These are phyloP conservation scores for Exophiala aquamarina DNA, from an alignment of 2,329 filamentous ascomycete genomes.

Conservation along the genomic window DNA sequence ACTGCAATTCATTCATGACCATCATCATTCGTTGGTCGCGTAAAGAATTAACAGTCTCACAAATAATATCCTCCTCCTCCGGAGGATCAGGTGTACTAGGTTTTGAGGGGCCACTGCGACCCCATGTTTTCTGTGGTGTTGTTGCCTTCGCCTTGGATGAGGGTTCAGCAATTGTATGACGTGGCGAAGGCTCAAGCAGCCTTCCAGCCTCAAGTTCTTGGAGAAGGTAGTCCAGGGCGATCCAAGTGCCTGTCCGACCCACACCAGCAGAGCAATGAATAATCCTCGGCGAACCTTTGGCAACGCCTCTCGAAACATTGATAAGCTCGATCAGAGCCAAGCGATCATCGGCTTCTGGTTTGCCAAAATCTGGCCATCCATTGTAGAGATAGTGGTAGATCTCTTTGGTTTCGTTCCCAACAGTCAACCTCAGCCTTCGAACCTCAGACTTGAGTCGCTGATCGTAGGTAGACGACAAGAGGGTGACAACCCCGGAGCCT, in stretches of 20 bases:
- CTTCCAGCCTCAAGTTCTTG: constrained; percentile 76
- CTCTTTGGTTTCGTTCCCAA: constrained; percentile 56
- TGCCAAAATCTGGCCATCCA: constrained; percentile 87
- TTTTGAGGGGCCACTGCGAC: constrained; percentile 32
- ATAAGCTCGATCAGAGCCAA: constrained; percentile 53
- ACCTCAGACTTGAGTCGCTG: constrained; percentile 64
- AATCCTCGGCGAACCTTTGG: constrained; percentile 68
- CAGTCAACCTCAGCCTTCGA: constrained; percentile 63
- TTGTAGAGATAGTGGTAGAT: constrained; percentile 85
- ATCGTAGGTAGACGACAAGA: constrained; percentile 57
- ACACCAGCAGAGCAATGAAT: constrained; percentile 90
- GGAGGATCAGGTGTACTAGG: constrained; percentile 33
- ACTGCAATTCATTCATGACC: constrained; percentile 88
- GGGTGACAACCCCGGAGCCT: constrained; percentile 53
- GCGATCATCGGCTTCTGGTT: constrained; percentile 62
- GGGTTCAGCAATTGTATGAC: neutral
- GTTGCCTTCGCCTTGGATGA: constrained; percentile 3
- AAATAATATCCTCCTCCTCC: constrained; percentile 66
- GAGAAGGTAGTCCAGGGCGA: constrained; percentile 89
- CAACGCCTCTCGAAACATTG: constrained; percentile 45
- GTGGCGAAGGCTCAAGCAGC: constrained; percentile 45
- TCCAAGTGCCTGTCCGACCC: constrained; percentile 91
- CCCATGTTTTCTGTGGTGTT: constrained; percentile 24
- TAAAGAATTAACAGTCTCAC: constrained; percentile 74
- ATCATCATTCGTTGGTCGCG: constrained; percentile 89